These are phyloP conservation scores for Coemansia sp. DNA, from an alignment of 192 early-diverging fungal genomes.

Conservation along the genomic window DNA sequence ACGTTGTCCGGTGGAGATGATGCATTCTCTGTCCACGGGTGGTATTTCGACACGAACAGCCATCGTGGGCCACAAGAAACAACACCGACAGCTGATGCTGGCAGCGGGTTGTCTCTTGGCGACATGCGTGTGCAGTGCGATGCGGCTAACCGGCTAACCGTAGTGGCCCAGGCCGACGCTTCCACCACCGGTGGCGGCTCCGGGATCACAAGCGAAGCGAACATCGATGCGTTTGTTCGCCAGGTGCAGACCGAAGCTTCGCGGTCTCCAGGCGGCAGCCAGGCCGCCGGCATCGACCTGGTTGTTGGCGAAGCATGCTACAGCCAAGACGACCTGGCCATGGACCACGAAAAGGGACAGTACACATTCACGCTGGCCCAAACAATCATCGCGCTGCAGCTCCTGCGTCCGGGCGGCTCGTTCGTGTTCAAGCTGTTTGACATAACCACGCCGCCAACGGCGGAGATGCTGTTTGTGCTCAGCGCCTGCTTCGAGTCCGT, in stretches of 20 bases:
- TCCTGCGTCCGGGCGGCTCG: conserved; percentile 29
- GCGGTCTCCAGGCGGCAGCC: background rate
- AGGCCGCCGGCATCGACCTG: conserved; percentile 25
- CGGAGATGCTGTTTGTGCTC: conserved; percentile 38
- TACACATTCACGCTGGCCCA: conserved; percentile 31
- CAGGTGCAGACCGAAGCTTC: conserved; percentile 2
- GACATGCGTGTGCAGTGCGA: background rate
- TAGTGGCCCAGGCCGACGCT: background rate
- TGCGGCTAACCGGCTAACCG: background rate
- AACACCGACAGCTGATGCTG: too few relatives aligned
- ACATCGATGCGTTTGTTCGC: conserved; percentile 28
- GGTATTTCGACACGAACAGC: conserved; percentile 25
- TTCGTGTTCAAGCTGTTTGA: conserved; percentile 43
- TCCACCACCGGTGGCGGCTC: background rate
- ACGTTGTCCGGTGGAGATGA: background rate
- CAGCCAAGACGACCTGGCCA: conserved; percentile 2
- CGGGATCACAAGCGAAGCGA: background rate
- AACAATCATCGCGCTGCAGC: conserved; percentile 23
- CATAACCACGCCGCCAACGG: conserved; percentile 31
- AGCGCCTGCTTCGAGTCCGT: conserved; percentile 37
- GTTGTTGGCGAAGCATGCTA: conserved; percentile 26
- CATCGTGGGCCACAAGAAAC: background rate
- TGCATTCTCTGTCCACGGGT: conserved; percentile 12
- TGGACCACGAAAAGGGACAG: conserved; percentile 25
- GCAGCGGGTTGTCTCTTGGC: background rate